Evolutionary conservation across 192 early-diverging fungal species (phyloP).

Genomic region (Phycomyces nitens): DNA sequence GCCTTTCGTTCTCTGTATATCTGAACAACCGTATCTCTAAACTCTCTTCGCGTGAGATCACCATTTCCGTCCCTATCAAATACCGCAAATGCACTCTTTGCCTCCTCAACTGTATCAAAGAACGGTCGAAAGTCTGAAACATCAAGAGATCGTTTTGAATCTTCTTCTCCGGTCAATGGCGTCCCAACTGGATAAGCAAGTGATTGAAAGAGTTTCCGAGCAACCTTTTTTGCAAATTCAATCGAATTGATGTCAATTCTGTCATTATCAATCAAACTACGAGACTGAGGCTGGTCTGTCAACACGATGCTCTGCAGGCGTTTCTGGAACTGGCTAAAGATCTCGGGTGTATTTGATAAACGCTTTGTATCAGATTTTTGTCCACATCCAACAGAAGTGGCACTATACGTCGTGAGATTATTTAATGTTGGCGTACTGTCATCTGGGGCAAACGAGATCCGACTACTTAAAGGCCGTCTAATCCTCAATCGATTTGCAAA

Average conservation of each 20-base stretch:
- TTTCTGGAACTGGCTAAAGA: slow-evolving; percentile 17
- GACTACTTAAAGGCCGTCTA: neutral
- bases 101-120: slow-evolving; percentile 66
- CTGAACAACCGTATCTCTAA: slow-evolving; percentile 71
- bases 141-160: slow-evolving; percentile 52
- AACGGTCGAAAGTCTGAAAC: slow-evolving; percentile 71
- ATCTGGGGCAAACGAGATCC: neutral
- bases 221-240: slow-evolving; percentile 23
- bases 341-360: neutral
- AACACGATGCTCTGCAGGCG: slow-evolving; percentile 16
- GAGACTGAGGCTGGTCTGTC: slow-evolving; percentile 24
- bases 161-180: neutral
- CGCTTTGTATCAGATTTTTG: neutral
- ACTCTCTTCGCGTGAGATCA: slow-evolving; percentile 75
- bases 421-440: neutral
- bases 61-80: slow-evolving; percentile 89
- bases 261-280: slow-evolving; percentile 2
- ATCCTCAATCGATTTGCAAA: neutral
- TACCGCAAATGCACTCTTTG: slow-evolving; percentile 75
- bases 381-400: neutral
- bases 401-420: neutral
- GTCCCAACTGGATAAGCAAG: slow-evolving; percentile 14
- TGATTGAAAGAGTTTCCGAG: slow-evolving; percentile 24
- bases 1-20: slow-evolving; percentile 78
- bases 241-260: slow-evolving; percentile 29